Evolutionary conservation across 768 basidiomycete genomes (phyloP).

Genomic region (Panaeolus cyanescens): DNA sequence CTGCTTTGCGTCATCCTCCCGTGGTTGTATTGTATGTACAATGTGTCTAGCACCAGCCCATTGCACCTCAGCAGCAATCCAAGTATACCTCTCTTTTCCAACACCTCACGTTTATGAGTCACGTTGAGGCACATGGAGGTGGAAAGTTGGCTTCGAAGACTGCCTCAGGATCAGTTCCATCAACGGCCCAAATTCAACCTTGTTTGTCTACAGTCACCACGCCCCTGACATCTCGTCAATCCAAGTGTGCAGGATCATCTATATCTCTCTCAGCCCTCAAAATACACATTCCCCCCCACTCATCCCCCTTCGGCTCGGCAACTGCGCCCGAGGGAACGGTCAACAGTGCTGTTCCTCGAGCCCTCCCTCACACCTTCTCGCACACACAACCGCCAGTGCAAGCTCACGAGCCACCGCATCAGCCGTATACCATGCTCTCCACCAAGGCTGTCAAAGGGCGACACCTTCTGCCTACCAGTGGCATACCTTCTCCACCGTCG

Average conservation of each 20-base stretch:
- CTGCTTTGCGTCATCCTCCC: neutral
- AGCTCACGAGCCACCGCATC: neutral
- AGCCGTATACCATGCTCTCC: neutral
- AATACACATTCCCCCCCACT: neutral
- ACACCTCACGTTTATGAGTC: constrained; percentile 21
- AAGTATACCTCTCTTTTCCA: constrained; percentile 26
- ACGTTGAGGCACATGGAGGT: constrained; percentile 11
- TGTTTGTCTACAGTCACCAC: neutral
- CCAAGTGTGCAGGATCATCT: neutral
- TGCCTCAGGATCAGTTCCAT: neutral
- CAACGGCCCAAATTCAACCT: neutral
- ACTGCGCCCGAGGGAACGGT: too few relatives aligned
- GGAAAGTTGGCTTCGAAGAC: neutral
- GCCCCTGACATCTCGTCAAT: neutral
- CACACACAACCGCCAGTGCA: neutral
- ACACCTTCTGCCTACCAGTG: neutral
- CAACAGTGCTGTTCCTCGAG: neutral
- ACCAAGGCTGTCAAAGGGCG: neutral
- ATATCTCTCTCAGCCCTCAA: neutral
- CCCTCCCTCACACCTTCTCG: neutral
- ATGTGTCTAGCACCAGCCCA: constrained; percentile 21
- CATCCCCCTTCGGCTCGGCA: neutral
- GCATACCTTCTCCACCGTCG: neutral
- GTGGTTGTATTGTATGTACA: neutral
- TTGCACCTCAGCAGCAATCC: constrained; percentile 23